Conservation (phyloP, 2,329 filamentous ascomycete species). For the Rutstroemia sp. region DNA sequence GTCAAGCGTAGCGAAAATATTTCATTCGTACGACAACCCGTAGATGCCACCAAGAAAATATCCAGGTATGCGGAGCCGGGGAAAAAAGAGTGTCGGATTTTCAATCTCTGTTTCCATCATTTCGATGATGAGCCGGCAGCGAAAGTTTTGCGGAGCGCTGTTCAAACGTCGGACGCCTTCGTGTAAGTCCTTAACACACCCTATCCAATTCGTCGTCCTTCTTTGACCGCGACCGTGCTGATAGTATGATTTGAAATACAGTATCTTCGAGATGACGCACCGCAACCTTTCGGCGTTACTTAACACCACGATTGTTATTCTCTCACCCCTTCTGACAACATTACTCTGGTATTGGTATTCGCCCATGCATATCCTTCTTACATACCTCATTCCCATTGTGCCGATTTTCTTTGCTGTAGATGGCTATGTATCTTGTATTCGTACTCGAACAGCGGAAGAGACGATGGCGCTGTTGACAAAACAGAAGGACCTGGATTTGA, state of each 20-base stretch:
- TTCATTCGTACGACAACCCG: neutral
- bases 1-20: neutral
- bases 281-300: neutral
- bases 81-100: neutral
- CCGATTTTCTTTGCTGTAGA: neutral
- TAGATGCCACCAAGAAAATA: neutral
- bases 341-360: neutral
- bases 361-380: neutral
- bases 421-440: neutral
- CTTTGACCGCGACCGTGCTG: neutral
- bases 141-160: neutral
- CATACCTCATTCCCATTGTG: neutral
- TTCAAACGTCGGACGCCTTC: neutral
- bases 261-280: neutral
- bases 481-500: neutral
- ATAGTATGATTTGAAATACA: neutral
- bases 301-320: neutral
- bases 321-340: neutral
- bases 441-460: neutral
- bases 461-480: neutral
- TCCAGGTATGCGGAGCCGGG: neutral
- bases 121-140: neutral
- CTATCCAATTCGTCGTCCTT: neutral
- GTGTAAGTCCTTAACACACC: neutral
- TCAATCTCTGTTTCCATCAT: neutral